Percentiles rank a stretch among this genome's conserved stretches.
phyloP scores from a whole-genome alignment of 257 asterid genomes.

The Solanum ossicruentum region DNA sequence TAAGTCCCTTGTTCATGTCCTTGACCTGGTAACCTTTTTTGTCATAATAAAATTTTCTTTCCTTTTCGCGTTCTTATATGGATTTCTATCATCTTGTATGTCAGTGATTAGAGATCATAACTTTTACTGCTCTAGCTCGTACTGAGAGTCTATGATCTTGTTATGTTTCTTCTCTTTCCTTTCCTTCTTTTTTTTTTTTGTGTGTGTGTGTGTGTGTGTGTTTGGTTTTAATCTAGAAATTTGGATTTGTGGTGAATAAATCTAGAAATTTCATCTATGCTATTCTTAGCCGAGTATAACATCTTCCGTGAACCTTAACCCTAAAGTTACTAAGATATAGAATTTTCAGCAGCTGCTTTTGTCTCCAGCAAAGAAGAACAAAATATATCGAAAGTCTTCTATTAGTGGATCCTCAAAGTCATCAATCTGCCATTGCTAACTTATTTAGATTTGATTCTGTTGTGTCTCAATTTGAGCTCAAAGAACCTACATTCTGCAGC shows the following conservation, averaged over 20 bases:
- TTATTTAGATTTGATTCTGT: not conserved
- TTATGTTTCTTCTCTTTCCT: not conserved
- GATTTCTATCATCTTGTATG: not conserved
- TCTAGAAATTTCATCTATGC: not conserved
- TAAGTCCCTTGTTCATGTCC: constrained; percentile 57
- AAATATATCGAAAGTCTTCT: not conserved
- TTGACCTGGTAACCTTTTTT: constrained; percentile 46
- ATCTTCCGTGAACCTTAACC: not conserved
- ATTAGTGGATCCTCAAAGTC: not conserved
- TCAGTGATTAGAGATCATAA: not conserved
- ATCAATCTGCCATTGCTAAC: not conserved
- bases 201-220: too few relatives aligned
- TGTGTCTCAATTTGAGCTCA: not conserved
- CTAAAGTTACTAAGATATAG: not conserved
- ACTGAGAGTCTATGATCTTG: not conserved
- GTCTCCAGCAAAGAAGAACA: not conserved
- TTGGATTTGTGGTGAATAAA: not conserved
- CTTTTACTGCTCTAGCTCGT: not conserved
- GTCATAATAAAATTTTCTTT: not conserved
- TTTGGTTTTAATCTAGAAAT: not conserved
- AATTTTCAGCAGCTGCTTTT: not conserved
- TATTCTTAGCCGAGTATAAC: not conserved
- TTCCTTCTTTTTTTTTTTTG: not conserved
- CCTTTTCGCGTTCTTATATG: not conserved
- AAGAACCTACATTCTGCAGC: not conserved